Conservation (phyloP, 257 asterid species). For the Solanum bukasovii region DNA sequence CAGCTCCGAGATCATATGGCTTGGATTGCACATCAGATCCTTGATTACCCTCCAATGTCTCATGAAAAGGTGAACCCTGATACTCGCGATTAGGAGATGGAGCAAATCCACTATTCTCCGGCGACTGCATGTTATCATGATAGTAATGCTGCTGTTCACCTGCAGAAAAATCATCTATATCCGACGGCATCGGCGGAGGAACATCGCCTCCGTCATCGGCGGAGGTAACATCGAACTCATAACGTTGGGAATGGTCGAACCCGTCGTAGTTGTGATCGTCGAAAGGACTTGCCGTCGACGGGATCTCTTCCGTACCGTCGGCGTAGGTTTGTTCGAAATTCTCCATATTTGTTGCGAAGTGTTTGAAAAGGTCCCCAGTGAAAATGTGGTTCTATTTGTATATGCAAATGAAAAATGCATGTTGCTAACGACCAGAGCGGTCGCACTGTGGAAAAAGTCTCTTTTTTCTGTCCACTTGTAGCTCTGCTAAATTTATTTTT, state of each 20-base stretch:
- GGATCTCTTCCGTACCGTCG: constrained; percentile 14
- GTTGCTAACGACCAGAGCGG: background rate
- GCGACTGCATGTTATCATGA: constrained; percentile 14
- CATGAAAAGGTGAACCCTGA: constrained; percentile 18
- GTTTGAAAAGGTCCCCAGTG: background rate
- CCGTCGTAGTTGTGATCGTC: constrained; percentile 13
- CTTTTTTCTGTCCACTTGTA: background rate
- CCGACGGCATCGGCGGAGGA: constrained; percentile 9
- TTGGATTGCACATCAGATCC: constrained; percentile 22
- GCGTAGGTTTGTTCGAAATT: constrained; percentile 30
- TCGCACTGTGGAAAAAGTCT: background rate
- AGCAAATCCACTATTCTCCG: constrained; percentile 22
- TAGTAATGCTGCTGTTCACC: constrained; percentile 3
- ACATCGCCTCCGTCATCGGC: constrained; percentile 19
- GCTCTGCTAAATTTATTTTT: no score
- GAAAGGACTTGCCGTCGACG: constrained; percentile 16
- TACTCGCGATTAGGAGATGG: constrained; percentile 7
- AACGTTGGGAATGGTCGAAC: constrained; percentile 14
- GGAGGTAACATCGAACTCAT: constrained; percentile 14
- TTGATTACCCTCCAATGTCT: background rate
- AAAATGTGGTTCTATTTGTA: background rate
- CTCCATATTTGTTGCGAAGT: constrained; percentile 25
- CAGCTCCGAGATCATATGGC: constrained; percentile 38
- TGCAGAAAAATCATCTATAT: constrained; percentile 22
- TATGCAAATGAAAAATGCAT: background rate